Percentiles rank a stretch among this genome's conserved stretches.
phyloP scores from a whole-genome alignment of 2,329 filamentous ascomycete genomes.

The Hymenoscyphus occultus region DNA sequence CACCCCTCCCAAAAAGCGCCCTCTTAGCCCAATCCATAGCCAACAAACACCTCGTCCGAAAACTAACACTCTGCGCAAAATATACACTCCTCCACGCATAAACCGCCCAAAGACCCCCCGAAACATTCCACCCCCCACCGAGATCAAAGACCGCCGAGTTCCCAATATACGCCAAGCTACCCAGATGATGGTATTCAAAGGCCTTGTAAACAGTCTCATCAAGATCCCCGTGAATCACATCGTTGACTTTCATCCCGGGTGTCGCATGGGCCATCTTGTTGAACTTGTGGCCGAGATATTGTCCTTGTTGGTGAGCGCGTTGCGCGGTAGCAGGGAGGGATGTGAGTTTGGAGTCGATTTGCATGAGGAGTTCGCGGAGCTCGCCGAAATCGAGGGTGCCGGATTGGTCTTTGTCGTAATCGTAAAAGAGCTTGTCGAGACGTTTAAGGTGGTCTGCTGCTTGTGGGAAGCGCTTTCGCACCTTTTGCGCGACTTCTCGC shows the following conservation, averaged over 20 bases:
- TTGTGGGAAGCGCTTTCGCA: slow-evolving; percentile 89
- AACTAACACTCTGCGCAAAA: slow-evolving; percentile 94
- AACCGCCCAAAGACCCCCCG: slow-evolving; percentile 84
- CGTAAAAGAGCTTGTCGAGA: slow-evolving; percentile 83
- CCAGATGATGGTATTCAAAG: slow-evolving; percentile 90
- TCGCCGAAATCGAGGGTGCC: slow-evolving; percentile 94
- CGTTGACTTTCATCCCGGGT: slow-evolving; percentile 72
- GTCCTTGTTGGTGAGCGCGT: slow-evolving; percentile 91
- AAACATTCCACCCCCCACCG: slow-evolving; percentile 69
- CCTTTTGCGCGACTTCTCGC: slow-evolving; percentile 77
- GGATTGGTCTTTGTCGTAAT: slow-evolving; percentile 90
- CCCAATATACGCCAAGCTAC: slow-evolving; percentile 89
- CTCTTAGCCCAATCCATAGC: slow-evolving; percentile 99
- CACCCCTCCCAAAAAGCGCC: slow-evolving; percentile 90
- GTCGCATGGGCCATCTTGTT: slow-evolving; percentile 81
- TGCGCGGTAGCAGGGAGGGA: slow-evolving; percentile 93
- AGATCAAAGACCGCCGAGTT: slow-evolving; percentile 96
- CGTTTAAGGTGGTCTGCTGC: slow-evolving; percentile 81
- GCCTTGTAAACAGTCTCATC: slow-evolving; percentile 92
- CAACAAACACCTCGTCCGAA: slow-evolving; percentile 81
- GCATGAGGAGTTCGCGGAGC: slow-evolving; percentile 78
- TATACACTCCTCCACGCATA: slow-evolving; percentile 97
- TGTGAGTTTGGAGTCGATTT: slow-evolving; percentile 94
- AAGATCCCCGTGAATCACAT: slow-evolving; percentile 82
- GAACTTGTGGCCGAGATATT: slow-evolving; percentile 90